Conservation (phyloP, 257 asterid genomes). For the Penstemon eatonii region DNA sequence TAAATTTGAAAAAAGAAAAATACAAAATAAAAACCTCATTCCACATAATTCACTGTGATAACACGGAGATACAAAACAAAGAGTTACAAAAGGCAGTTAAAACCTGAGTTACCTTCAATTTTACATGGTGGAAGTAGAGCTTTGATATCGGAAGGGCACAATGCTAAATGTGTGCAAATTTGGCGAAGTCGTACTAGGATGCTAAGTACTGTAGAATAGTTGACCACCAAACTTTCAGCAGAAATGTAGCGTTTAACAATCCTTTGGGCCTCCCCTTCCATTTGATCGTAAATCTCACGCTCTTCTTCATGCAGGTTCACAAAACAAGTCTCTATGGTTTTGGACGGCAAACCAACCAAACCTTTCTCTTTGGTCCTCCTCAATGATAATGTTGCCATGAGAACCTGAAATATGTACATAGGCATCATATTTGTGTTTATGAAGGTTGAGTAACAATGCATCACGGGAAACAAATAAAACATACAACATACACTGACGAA, state of each 20-base stretch:
- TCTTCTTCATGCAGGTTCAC: constrained; percentile 57
- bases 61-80: no score
- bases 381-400: constrained; percentile 58
- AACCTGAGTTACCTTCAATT: constrained; percentile 62
- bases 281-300: constrained; percentile 52
- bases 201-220: constrained; percentile 52
- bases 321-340: constrained; percentile 45
- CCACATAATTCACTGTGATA: no score
- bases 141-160: constrained; percentile 49
- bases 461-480: neutral
- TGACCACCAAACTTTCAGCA: constrained; percentile 28
- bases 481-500: neutral
- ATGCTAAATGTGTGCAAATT: constrained; percentile 45
- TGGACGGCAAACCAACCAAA: constrained; percentile 48
- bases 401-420: constrained; percentile 36
- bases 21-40: no score
- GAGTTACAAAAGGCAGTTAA: no score
- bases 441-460: neutral
- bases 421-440: neutral
- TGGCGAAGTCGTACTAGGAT: constrained; percentile 62
- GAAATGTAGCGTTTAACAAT: constrained; percentile 38
- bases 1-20: no score
- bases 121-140: constrained; percentile 57
- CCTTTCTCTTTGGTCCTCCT: constrained; percentile 61
- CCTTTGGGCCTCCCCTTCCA: constrained; percentile 55